These are phyloP conservation scores for Flammula alnicola DNA, from an alignment of 1,284 basidiomycete genomes.

Conservation along the genomic window DNA sequence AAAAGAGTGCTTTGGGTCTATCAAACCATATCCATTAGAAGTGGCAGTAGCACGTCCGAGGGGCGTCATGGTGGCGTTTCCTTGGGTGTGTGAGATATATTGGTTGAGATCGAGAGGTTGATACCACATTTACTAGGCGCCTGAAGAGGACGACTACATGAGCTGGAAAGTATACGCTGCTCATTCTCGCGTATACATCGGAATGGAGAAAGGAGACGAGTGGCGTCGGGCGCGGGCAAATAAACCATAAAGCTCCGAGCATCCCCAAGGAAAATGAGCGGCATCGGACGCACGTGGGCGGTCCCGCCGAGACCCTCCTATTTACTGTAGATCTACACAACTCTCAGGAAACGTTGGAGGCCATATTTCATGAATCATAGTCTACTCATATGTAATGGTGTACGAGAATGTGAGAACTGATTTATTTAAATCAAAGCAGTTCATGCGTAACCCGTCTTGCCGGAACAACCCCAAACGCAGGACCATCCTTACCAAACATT, in stretches of 20 bases:
- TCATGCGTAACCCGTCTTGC: slow-evolving; percentile 17
- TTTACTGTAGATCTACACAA: no score
- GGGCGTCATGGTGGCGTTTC: background rate
- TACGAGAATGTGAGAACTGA: no score
- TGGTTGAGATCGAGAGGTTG: slow-evolving; percentile 71
- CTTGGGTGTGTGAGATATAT: slow-evolving; percentile 46
- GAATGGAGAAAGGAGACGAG: slow-evolving; percentile 8
- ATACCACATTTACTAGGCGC: slow-evolving; percentile 68
- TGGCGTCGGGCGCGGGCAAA: no score
- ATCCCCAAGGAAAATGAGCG: no score
- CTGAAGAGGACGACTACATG: slow-evolving; percentile 64
- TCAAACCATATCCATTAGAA: slow-evolving; percentile 3
- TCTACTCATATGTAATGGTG: no score
- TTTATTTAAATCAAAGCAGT: no score
- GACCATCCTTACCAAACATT: slow-evolving; percentile 48
- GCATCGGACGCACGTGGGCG: no score
- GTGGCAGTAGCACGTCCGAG: background rate
- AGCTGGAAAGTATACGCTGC: slow-evolving; percentile 58
- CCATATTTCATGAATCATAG: no score
- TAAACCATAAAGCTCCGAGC: no score
- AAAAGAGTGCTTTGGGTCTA: slow-evolving; percentile 20
- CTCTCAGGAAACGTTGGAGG: no score
- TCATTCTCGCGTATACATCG: slow-evolving; percentile 42
- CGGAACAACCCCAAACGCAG: slow-evolving; percentile 39
- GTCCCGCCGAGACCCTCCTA: no score